Evolutionary conservation across 1,139 yeast species (phyloP), one percentile per base, ranked within the genome.

Genomic region (Diutina pseudorugosa): DNA sequence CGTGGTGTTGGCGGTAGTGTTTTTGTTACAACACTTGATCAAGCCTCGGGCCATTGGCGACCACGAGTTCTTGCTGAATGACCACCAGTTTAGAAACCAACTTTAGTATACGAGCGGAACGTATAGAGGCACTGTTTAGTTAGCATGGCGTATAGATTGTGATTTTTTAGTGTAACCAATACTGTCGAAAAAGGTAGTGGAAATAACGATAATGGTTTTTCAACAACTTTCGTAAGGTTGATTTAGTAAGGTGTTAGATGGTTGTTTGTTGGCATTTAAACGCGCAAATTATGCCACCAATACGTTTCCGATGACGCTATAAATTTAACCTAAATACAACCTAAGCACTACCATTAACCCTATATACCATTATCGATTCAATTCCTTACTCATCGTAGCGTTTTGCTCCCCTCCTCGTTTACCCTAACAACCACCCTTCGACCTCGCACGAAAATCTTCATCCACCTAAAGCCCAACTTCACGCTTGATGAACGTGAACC

Each of bases 41-140:
- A 72, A 71, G 57, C 79, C 79, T 5, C 62, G 77, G 52, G 64
- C 73, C 53, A 61, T 73, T 18, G 79, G 78, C 1, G 78, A 73
- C 53, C 79, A 74, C 57, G 40, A 45, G 9, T 45, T 45, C 23
- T 45, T 45, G 21, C 27, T 16, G 30, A 27, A 27, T 14, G 49
- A 45, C 40, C 49, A 33, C 27, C 36, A 33, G 49, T 45, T 45
- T 16, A n/a, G 49, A 8, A n/a, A 14, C 11, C 49, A 45, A 11
- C 36, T 44, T 3, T 44, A 44, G 47, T 44, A 8, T 19, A 40
- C 19, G 27, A 20, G 14, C 4, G 14, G 19, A 19, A 12, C 19
- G 27, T 42, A 19, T 42, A 42, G 36, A 30, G 36, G 12, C 36
- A 30, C 36, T 11, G n/a, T n/a, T n/a, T n/a, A n/a, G n/a, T 30